Evolutionary conservation across 2,329 filamentous ascomycete species (phyloP), one percentile per base, ranked within the genome.

Genomic region (Setomelanomma holmii): DNA sequence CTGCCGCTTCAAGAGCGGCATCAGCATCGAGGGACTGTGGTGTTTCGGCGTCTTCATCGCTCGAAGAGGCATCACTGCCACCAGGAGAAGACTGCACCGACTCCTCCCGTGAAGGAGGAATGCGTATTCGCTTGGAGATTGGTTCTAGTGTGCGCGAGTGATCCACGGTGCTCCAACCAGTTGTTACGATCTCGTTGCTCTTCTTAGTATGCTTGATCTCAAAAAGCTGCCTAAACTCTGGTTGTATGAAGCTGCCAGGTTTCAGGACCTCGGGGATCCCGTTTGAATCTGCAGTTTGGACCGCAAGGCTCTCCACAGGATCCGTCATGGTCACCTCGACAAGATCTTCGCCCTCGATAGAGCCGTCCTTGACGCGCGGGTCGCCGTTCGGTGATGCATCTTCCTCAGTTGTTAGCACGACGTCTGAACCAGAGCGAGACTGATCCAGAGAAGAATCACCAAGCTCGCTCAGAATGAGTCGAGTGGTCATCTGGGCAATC

Each of bases 321-420:
- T 91, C 88, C 46, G 86, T 87, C 88, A 97, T 93, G 0, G 89
- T 90, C 14, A 99, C 87, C 68, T 97, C 90, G 5, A 98, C 90
- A 66, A 97, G 86, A 55, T 97, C 93, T 72, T 97, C 93, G 8
- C 91, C 90, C 70, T 93, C 88, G 1, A 96, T 84, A 3, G 93
- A 96, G 22, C 86, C 84, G 39, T 91, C 88, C 51, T 88, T 84
- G 40, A 96, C 82, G 67, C 89, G 89, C 19, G 84, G 81, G 59
- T 89, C 89, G 8, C 83, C 84, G 4, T 86, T 86, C 4, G 86
- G 88, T 56, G 89, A 85, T 3, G 83, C 84, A 57, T 84, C 82
- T 53, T 85, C 83, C 19, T 82, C 80, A 14, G 80, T 87, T 50
- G 87, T 85, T 10, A 89, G 79, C 17, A 91, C 83, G 39, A 88